Percentiles rank a stretch among this genome's conserved stretches.
These are phyloP conservation scores for Geotrichum aggregatum DNA, from an alignment of 1,139 yeast genomes.

Conservation along the genomic window DNA sequence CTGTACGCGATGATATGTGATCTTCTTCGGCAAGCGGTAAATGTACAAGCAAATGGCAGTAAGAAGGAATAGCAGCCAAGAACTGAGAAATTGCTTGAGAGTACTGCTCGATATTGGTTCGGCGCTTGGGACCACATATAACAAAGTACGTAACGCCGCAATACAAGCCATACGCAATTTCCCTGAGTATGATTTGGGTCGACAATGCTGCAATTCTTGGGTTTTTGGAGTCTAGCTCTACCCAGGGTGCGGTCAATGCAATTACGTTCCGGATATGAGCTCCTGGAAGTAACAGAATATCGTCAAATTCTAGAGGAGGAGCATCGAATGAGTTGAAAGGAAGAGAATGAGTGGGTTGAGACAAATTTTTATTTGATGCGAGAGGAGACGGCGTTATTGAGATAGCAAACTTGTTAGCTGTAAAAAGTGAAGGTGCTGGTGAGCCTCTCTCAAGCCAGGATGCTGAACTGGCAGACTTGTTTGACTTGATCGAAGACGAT, in stretches of 20 bases:
- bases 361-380: conserved; percentile 2
- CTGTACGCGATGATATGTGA: conserved; percentile 29
- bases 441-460: conserved; percentile 13
- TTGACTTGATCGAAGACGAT: conserved; percentile 11
- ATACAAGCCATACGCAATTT: conserved; percentile 53
- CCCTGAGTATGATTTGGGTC: conserved; percentile 51
- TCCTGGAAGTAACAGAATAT: conserved; percentile 38
- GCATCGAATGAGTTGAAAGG: conserved; percentile 19
- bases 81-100: conserved; percentile 43
- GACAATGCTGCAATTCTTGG: conserved; percentile 49
- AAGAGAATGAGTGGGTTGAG: conserved; percentile 1
- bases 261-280: conserved; percentile 42
- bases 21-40: conserved; percentile 46
- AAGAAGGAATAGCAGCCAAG: conserved; percentile 31
- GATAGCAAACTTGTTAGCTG: conserved; percentile 1
- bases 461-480: conserved; percentile 9
- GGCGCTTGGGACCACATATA: conserved; percentile 57
- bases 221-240: conserved; percentile 55
- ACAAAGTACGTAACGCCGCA: conserved; percentile 52
- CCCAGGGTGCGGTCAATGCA: conserved; percentile 60
- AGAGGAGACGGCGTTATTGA: conserved; percentile 8
- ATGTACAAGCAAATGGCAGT: conserved; percentile 39
- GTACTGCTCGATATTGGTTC: conserved; percentile 49
- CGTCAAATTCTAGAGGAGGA: conserved; percentile 28
- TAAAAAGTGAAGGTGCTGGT: conserved; percentile 17